Percentiles rank a stretch among this genome's conserved stretches.
These are phyloP conservation scores for Trypanosomatidae sp. DNA, from an alignment of 208 protist species.

Conservation along the genomic window DNA sequence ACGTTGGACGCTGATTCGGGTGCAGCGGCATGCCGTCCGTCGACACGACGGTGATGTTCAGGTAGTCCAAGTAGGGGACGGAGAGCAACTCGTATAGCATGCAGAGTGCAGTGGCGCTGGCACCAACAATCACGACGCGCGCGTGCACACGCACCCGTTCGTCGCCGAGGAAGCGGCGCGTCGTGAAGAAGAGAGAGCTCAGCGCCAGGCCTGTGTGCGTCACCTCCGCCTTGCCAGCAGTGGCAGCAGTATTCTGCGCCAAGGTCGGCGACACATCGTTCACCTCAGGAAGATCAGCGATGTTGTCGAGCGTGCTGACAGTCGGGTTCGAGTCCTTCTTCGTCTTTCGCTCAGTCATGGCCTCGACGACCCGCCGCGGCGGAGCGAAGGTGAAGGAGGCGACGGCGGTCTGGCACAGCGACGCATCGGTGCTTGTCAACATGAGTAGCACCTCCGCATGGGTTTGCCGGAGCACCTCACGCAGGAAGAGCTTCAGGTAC, in stretches of 20 bases:
- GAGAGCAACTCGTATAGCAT: slow-evolving; percentile 77
- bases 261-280: slow-evolving; percentile 30
- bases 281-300: slow-evolving; percentile 17
- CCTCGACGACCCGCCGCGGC: slow-evolving; percentile 78
- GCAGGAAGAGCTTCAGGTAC: slow-evolving; percentile 75
- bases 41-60: slow-evolving; percentile 87
- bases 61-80: slow-evolving; percentile 83
- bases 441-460: slow-evolving; percentile 60
- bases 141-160: slow-evolving; percentile 74
- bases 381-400: slow-evolving; percentile 38
- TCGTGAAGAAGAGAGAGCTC: slow-evolving; percentile 73
- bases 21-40: slow-evolving; percentile 81
- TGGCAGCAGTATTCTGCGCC: not conserved
- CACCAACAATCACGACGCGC: slow-evolving; percentile 86
- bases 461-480: slow-evolving; percentile 74
- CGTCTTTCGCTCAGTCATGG: not conserved
- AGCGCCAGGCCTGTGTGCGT: slow-evolving; percentile 26
- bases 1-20: slow-evolving; percentile 50
- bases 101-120: slow-evolving; percentile 72
- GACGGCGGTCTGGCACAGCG: slow-evolving; percentile 43
- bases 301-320: not conserved
- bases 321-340: not conserved
- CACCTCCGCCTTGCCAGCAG: not conserved
- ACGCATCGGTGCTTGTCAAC: slow-evolving; percentile 29
- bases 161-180: slow-evolving; percentile 74